These are phyloP conservation scores for Chamaecyparis obtusa DNA, from an alignment of 75 land plant species.

Conservation along the genomic window DNA sequence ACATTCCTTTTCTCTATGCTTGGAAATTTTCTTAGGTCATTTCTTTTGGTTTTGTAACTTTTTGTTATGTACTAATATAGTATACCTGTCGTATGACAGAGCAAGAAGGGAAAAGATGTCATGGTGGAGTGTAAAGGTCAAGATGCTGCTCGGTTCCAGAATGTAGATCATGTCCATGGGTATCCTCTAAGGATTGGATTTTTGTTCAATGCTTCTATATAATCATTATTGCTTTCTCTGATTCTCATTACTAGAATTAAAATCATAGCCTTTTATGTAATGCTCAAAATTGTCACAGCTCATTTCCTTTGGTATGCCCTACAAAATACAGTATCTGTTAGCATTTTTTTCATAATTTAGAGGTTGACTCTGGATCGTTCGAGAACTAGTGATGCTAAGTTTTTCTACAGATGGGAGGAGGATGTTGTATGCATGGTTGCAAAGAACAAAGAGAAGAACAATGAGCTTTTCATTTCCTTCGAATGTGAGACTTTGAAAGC, in stretches of 20 bases:
- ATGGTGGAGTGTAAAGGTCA: slow-evolving; percentile 94
- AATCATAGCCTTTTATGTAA: background rate
- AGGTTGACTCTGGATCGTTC: background rate
- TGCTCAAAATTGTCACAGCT: background rate
- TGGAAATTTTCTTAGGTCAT: background rate
- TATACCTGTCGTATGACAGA: slow-evolving; percentile 37
- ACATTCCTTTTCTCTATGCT: background rate
- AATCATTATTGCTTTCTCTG: background rate
- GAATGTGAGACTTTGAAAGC: slow-evolving; percentile 92
- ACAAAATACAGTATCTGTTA: background rate
- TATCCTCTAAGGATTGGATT: slow-evolving; percentile 16
- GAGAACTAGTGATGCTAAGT: slow-evolving; percentile 3
- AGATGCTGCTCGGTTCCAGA: slow-evolving; percentile 89
- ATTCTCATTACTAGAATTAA: background rate
- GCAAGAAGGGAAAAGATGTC: slow-evolving; percentile 57
- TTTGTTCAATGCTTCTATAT: background rate
- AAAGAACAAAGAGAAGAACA: slow-evolving; percentile 36
- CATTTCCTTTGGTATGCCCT: background rate
- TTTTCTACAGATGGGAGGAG: slow-evolving; percentile 75
- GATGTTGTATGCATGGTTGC: slow-evolving; percentile 72
- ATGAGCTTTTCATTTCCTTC: slow-evolving; percentile 55
- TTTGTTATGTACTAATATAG: background rate
- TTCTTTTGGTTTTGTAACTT: background rate
- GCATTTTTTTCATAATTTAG: background rate
- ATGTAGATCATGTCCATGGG: slow-evolving; percentile 86